Base-by-base conservation (phyloP, 78 protist genomes). In the Cyanophora paradoxa region DNA sequence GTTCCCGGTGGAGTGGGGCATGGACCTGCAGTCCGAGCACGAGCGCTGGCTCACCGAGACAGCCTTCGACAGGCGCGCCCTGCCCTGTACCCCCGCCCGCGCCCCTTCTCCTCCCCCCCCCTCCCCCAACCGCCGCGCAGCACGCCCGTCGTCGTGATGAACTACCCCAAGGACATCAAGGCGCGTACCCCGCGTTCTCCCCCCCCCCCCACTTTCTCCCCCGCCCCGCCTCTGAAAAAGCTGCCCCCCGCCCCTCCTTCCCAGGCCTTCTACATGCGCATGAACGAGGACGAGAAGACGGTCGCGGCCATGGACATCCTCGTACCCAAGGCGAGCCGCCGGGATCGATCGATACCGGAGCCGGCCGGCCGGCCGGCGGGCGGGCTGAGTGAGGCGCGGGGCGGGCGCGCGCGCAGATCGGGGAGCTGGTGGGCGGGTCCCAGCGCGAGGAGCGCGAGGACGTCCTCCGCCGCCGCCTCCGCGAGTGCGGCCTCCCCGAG, bases 401-500 rank as follows among this genome's bases (percentile, higher is more conserved):
- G n/a, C n/a, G n/a, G n/a, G n/a, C n/a, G n/a, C n/a, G n/a, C n/a
- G n/a, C n/a, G n/a, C n/a, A n/a, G n/a, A n/a, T 92, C 30, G 96
- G 96, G 31, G 96, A 92, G 81, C 63, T 92, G 24, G 85, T 87
- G 58, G 96, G 96, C 37, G 96, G 96, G n/a, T 26, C 65, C 24
- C 82, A 74, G 63, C 72, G 95, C 70, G 94, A 90, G 64, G 92
- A 88, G 50, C 67, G 86, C 34, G 40, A 41, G 2, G 81, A 70
- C 41, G 34, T 5, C 40, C 77, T 86, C n/a, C 20, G 13, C 36
- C 24, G 1, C 33, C 30, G 34, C 44, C 68, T 61, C 50, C 30
- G 34, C 44, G 68, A 61, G 68, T 61, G 30, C 33, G 68, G 68
- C 17, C 68, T 61, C 50, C 8, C 1, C 33, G 34, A 14, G 7